These are phyloP conservation scores for Axilococcus clingmanii DNA, from an alignment of 139 green algal genomes.

Conservation along the genomic window DNA sequence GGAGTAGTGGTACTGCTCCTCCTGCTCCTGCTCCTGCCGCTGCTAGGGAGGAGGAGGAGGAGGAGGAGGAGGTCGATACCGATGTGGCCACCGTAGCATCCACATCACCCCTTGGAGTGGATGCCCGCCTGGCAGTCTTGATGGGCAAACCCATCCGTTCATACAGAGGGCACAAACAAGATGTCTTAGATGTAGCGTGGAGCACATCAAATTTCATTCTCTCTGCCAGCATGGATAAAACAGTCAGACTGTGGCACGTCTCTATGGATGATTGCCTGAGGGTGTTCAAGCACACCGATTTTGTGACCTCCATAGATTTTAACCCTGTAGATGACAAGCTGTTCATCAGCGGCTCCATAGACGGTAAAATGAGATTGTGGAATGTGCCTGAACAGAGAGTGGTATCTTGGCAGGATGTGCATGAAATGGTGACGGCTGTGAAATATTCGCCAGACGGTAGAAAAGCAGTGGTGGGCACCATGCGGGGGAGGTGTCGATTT, in stretches of 20 bases:
- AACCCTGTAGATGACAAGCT: slow-evolving; percentile 68
- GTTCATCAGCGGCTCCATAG: slow-evolving; percentile 73
- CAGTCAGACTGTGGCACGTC: slow-evolving; percentile 81
- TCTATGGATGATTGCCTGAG: slow-evolving; percentile 56
- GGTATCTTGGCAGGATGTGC: slow-evolving; percentile 60
- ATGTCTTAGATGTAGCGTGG: slow-evolving; percentile 87
- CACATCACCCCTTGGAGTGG: not conserved
- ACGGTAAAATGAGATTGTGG: slow-evolving; percentile 78
- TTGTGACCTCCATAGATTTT: slow-evolving; percentile 75
- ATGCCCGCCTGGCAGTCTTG: slow-evolving; percentile 15
- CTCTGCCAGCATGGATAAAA: slow-evolving; percentile 78
- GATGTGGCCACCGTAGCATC: not conserved
- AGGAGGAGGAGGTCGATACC: not conserved
- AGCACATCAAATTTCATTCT: slow-evolving; percentile 66
- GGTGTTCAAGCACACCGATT: slow-evolving; percentile 69
- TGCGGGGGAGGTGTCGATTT: slow-evolving; percentile 56
- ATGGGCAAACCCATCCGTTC: slow-evolving; percentile 8
- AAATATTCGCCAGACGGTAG: slow-evolving; percentile 51
- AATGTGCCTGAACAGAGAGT: slow-evolving; percentile 71
- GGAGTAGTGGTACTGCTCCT: too few relatives aligned
- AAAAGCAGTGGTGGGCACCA: slow-evolving; percentile 55
- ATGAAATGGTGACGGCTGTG: slow-evolving; percentile 84
- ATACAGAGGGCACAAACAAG: slow-evolving; percentile 41
- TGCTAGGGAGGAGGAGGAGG: not conserved
- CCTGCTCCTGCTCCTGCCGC: not conserved